Conservation (phyloP, 2,329 filamentous ascomycete species). For the Fusarium sp. region DNA sequence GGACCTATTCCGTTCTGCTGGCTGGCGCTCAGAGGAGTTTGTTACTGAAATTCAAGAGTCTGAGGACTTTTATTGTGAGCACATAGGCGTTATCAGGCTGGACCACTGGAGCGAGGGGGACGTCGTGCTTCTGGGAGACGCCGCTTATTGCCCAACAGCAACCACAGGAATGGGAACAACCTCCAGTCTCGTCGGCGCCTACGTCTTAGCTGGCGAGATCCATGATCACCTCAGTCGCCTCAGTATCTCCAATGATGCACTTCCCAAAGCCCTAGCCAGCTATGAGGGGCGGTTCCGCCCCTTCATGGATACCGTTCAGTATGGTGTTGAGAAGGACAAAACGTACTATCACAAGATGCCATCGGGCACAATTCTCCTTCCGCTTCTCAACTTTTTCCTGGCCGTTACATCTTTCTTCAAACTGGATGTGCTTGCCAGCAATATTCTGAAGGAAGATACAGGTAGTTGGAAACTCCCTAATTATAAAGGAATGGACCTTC, state of each 20-base stretch:
- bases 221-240: neutral
- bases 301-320: constrained; percentile 1
- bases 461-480: constrained; percentile 2
- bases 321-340: constrained; percentile 4
- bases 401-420: neutral
- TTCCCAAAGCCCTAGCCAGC: neutral
- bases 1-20: neutral
- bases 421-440: neutral
- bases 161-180: constrained; percentile 66
- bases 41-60: constrained; percentile 30
- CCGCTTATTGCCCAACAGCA: constrained; percentile 63
- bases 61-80: constrained; percentile 60
- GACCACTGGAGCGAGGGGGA: constrained; percentile 60
- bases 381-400: neutral
- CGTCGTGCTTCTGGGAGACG: constrained; percentile 67
- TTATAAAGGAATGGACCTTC: neutral
- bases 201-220: constrained; percentile 68
- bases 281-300: neutral
- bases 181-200: constrained; percentile 63
- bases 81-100: constrained; percentile 37
- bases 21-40: neutral
- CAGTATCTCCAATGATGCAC: neutral
- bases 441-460: constrained; percentile 1
- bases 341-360: constrained; percentile 5
- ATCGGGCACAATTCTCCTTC: neutral